These are phyloP conservation scores for Coprinellus aureogranulatus DNA, from an alignment of 768 basidiomycete species.

Conservation along the genomic window DNA sequence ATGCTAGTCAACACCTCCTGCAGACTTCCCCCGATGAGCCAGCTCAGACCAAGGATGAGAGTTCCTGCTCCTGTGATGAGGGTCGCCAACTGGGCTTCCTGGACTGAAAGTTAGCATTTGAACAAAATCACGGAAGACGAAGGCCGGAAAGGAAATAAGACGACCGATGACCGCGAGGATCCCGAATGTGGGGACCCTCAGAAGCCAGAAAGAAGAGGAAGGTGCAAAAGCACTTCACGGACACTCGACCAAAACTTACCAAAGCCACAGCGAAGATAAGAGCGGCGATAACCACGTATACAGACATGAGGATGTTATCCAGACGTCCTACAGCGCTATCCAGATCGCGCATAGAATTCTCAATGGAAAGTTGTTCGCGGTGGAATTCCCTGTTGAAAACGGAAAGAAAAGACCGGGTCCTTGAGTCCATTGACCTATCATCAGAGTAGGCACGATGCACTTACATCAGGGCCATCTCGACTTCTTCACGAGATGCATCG, in stretches of 20 bases:
- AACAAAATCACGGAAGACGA: not conserved
- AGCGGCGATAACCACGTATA: conserved; percentile 68
- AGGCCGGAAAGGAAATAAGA: conserved; percentile 1
- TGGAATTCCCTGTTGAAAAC: conserved; percentile 62
- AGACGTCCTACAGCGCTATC: conserved; percentile 86
- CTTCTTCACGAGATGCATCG: conserved; percentile 66
- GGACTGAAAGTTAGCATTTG: conserved; percentile 7
- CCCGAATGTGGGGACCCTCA: not conserved
- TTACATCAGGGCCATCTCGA: conserved; percentile 73
- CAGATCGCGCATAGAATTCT: conserved; percentile 83
- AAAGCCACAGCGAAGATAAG: conserved; percentile 85
- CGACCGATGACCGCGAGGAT: not conserved
- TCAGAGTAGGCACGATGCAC: conserved; percentile 17
- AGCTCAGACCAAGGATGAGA: conserved; percentile 64
- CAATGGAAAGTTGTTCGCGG: conserved; percentile 79
- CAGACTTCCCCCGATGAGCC: conserved; percentile 81
- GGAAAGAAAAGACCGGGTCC: conserved; percentile 4
- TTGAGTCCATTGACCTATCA: not conserved
- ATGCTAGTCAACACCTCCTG: conserved; percentile 81
- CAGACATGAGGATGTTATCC: conserved; percentile 82
- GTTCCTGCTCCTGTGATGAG: conserved; percentile 76
- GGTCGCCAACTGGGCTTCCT: conserved; percentile 73
- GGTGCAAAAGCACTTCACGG: not conserved
- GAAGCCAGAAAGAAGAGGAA: not conserved
- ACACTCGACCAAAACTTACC: conserved; percentile 37